phyloP scores from a whole-genome alignment of 768 basidiomycete species.

The Rubroboletus pulcherrimus region DNA sequence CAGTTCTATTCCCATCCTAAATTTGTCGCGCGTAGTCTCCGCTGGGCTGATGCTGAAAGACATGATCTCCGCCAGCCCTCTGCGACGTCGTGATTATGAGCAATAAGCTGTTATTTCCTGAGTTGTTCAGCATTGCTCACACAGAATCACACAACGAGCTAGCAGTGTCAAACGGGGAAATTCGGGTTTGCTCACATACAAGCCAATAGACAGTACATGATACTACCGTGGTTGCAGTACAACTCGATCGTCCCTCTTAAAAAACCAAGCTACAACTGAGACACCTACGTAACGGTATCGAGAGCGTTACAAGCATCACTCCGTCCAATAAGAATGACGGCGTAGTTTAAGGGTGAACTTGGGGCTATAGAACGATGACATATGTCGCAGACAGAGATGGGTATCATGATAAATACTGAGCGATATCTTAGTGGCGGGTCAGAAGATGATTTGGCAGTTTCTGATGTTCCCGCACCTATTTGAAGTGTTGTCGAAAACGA shows the following conservation, averaged over 20 bases:
- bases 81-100: not conserved
- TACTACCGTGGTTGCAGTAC: constrained; percentile 1
- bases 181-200: constrained; percentile 1
- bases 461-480: constrained; percentile 11
- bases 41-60: no score
- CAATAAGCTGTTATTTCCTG: not conserved
- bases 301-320: constrained; percentile 11
- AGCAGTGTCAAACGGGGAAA: not conserved
- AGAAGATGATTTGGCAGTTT: not conserved
- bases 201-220: constrained; percentile 5
- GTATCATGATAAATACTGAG: constrained; percentile 18
- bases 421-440: not conserved
- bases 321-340: constrained; percentile 1
- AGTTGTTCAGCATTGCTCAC: not conserved
- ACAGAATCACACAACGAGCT: not conserved
- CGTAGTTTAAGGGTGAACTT: not conserved
- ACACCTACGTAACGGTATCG: not conserved
- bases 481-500: not conserved
- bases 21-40: no score
- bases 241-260: constrained; percentile 1
- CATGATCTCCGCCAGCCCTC: not conserved
- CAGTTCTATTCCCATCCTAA: not conserved
- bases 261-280: constrained; percentile 9
- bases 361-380: not conserved
- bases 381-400: constrained; percentile 6